phyloP scores from a whole-genome alignment of 371 early-diverging fungal genomes.

The Haplosporangium sp. region DNA sequence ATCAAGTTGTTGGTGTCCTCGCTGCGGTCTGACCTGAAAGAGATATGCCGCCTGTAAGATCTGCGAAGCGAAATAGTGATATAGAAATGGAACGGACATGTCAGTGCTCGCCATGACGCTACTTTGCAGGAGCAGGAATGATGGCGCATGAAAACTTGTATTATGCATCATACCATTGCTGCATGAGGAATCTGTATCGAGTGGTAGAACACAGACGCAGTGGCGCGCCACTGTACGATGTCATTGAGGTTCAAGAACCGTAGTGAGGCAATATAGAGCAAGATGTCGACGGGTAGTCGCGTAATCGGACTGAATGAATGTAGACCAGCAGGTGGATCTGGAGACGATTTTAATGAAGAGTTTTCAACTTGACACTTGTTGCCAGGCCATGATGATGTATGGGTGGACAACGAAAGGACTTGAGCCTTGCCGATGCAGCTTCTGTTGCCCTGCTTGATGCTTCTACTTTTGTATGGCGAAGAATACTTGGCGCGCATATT shows the following conservation, averaged over 20 bases:
- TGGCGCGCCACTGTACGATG: constrained; percentile 49
- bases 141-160: no score
- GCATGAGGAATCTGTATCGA: constrained; percentile 44
- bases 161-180: constrained; percentile 39
- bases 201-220: constrained; percentile 41
- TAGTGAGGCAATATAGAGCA: constrained; percentile 45
- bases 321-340: background rate
- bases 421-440: background rate
- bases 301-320: constrained; percentile 19
- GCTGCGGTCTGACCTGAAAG: constrained; percentile 41
- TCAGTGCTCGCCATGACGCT: background rate
- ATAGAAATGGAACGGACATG: background rate
- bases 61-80: constrained; percentile 6
- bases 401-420: background rate
- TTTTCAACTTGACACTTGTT: background rate
- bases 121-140: background rate
- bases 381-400: constrained; percentile 14
- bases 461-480: no score
- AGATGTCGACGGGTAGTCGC: constrained; percentile 34
- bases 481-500: no score
- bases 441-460: background rate
- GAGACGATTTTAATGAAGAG: no score
- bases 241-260: constrained; percentile 45
- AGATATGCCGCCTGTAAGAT: constrained; percentile 47
- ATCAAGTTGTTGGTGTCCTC: constrained; percentile 5